phyloP scores from a whole-genome alignment of 495 filamentous ascomycete genomes.

The Bacidia rubella region DNA sequence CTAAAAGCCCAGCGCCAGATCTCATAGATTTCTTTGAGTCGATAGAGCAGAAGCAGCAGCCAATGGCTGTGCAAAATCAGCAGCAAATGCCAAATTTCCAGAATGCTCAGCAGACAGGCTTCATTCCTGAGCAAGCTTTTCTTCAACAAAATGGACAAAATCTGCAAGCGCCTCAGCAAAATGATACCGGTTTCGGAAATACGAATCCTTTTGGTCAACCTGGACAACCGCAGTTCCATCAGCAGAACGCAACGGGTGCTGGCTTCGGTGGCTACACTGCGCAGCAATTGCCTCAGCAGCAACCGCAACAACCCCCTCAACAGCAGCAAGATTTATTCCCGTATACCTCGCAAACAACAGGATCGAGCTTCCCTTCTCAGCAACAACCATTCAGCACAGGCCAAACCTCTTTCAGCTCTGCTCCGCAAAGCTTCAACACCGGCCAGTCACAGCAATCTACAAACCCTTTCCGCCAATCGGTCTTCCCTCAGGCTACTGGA shows the following conservation, averaged over 20 bases:
- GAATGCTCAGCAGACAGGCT: conserved; percentile 23
- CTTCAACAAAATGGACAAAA: conserved; percentile 20
- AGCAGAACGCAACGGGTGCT: conserved; percentile 56
- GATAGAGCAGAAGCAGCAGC: conserved; percentile 83
- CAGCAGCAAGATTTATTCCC: conserved; percentile 36
- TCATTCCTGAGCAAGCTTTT: conserved; percentile 27
- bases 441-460: conserved; percentile 44
- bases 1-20: conserved; percentile 58
- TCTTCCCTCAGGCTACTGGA: conserved; percentile 48
- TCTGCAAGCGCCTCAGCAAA: conserved; percentile 31
- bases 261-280: conserved; percentile 80
- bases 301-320: neutral
- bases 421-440: conserved; percentile 25
- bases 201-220: conserved; percentile 42
- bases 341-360: conserved; percentile 46
- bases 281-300: conserved; percentile 35
- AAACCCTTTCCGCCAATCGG: conserved; percentile 82
- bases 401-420: conserved; percentile 8
- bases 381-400: conserved; percentile 22
- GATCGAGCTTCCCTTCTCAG: conserved; percentile 37
- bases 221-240: conserved; percentile 31
- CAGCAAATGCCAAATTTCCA: conserved; percentile 29
- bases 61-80: conserved; percentile 40
- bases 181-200: conserved; percentile 19
- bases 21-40: conserved; percentile 98